Base-by-base conservation (phyloP, 2,329 filamentous ascomycete species). In the Penicillium hordei region DNA sequence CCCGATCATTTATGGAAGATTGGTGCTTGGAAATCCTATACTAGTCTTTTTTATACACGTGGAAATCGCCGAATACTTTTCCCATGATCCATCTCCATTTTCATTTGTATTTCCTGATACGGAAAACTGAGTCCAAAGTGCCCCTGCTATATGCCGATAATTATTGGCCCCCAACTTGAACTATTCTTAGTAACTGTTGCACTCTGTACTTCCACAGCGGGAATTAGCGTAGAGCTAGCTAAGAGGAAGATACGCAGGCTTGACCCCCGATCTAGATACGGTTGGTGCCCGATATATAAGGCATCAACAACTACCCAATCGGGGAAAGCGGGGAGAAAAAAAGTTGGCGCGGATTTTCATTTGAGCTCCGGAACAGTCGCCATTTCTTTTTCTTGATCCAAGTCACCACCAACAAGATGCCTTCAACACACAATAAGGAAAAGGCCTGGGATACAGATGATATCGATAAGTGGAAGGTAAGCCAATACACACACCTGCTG, bases 381-480 rank as follows among this genome's bases (percentile, higher is more conserved):
- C 55, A 27, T 31, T 39, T 57, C 42, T 52, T 57, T 52, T 46
- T 48, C 55, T 38, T 60, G 39, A 52, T 21, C 15, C 31, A 52
- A 52, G 39, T 52, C 51, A 43, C 58, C 60, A 59, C 50, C 51
- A 45, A 45, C 70, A 79, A 68, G 48, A 92, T 96, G 92, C 91
- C 92, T 62, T 94, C 91, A 31, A 96, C 89, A 64, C 86, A 96
- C 78, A 89, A 96, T 61, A 89, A 85, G 66, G 91, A 95, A 3
- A 96, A 96, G 76, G 90, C 91, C 55, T 95, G 93, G 93, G 93
- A 97, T 70, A 96, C 93, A 56, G 93, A 96, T 62, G 94, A 97
- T 70, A 91, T 97, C 64, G 93, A 97, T 79, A 96, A 97, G 76
- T 97, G 92, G 92, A 93, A 92, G 82, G 87, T 88, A 48, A 58